Evolutionary conservation across 805 yeast genomes (phyloP).

Genomic region (Maudiozyma barnettii): DNA sequence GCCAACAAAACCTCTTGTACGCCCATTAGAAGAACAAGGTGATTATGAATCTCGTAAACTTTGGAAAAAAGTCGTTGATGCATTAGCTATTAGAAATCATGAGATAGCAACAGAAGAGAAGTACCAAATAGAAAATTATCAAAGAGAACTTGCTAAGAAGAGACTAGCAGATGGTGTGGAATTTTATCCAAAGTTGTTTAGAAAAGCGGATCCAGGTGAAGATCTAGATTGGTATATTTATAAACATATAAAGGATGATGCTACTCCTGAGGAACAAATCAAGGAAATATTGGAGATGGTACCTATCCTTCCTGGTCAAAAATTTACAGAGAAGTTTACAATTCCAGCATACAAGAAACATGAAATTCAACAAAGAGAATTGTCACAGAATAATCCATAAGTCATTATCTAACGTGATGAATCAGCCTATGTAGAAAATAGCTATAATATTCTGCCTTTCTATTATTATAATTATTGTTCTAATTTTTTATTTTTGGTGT

Average conservation of each 20-base stretch:
- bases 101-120: conserved; percentile 80
- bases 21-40: conserved; percentile 74
- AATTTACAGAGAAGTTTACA: conserved; percentile 51
- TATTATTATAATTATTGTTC: too few relatives aligned
- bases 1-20: conserved; percentile 56
- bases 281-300: conserved; percentile 52
- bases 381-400: neutral
- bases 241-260: conserved; percentile 47
- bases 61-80: conserved; percentile 77
- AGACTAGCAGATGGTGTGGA: conserved; percentile 71
- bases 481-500: too few relatives aligned
- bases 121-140: conserved; percentile 76
- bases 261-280: conserved; percentile 44
- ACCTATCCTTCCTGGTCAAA: conserved; percentile 80
- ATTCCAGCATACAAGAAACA: conserved; percentile 58
- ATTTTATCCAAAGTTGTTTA: conserved; percentile 73
- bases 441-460: too few relatives aligned
- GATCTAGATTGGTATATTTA: conserved; percentile 58
- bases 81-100: conserved; percentile 74
- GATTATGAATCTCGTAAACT: conserved; percentile 69
- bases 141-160: conserved; percentile 62
- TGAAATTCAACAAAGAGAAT: conserved; percentile 18
- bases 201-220: conserved; percentile 34
- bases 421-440: too few relatives aligned
- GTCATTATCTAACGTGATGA: neutral